Evolutionary conservation across 345 rosid species (phyloP).

Genomic region (Salix purpurea): DNA sequence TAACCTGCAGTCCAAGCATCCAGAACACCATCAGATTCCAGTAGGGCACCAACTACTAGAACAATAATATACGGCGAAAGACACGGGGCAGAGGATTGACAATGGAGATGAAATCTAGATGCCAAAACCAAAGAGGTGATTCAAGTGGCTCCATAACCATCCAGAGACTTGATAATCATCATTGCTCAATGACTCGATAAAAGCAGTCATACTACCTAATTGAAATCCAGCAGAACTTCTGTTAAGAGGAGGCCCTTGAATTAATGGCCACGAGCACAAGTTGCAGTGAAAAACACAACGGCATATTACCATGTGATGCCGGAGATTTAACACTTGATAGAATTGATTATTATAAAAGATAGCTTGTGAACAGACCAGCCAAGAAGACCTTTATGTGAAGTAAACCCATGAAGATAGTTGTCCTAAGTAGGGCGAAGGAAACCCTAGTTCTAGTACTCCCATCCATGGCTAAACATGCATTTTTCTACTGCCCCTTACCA

Average conservation of each 20-base stretch:
- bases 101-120: not conserved
- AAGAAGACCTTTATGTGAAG: not conserved
- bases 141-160: not conserved
- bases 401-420: not conserved
- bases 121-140: not conserved
- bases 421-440: not conserved
- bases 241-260: not conserved
- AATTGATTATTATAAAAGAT: no score
- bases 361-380: not conserved
- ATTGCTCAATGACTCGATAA: not conserved
- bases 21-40: not conserved
- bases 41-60: no score
- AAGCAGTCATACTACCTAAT: not conserved
- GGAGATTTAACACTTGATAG: not conserved
- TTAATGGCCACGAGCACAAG: not conserved
- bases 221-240: not conserved
- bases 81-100: not conserved
- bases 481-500: not conserved
- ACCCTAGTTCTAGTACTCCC: not conserved
- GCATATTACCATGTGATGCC: not conserved
- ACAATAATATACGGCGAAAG: not conserved
- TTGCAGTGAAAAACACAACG: not conserved
- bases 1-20: constrained; percentile 48
- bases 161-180: not conserved
- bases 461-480: not conserved